Base-by-base conservation (phyloP, 257 asterid species). In the Osmanthus fragrans region DNA sequence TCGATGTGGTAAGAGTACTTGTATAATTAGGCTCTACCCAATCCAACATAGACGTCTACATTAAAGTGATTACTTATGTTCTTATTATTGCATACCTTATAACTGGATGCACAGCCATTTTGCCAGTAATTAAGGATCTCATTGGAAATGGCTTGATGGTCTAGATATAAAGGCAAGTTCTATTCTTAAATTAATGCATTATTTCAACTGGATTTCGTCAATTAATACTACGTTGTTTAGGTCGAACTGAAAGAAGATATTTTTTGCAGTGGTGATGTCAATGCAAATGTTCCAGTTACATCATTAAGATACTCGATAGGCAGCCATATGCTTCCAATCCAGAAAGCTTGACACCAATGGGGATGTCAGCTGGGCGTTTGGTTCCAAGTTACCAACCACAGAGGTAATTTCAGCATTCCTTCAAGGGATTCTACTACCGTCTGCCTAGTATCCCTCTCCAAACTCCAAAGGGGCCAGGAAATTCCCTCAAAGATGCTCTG, bases 381-480 rank as follows among this genome's bases (percentile, higher is more conserved):
- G 86, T 84, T 68, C 82, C 84, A 0, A 82, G 73, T 37, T 79
- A 85, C 76, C 86, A 85, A 76, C 88, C 86, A 76, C 80, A 82
- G 4, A 80, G 86, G 60, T 79, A 70, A 47, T 76, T 19, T 40
- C 86, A 10, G 70, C 84, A 13, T 84, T 81, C 71, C 82, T 78
- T 42, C 33, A 84, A 72, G 87, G 83, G 63, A 5, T 65, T 56
- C 69, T 67, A 15, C 86, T 84, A 47, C 83, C 79, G 3, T 45
- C 51, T 5, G 25, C 81, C 15, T 18, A 70, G 5, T 70, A 13
- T 54, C n/a, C 18, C 2, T 5, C n/a, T 45, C 19, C n/a, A 45
- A 13, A 45, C n/a, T 45, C 19, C n/a, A 45, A 13, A 45, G 51
- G 56, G 56, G n/a, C 3, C 3, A 9, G 66, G 29, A 21, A 21